phyloP scores from a whole-genome alignment of 164 flowering plant species.

The Hamamelis virginiana region DNA sequence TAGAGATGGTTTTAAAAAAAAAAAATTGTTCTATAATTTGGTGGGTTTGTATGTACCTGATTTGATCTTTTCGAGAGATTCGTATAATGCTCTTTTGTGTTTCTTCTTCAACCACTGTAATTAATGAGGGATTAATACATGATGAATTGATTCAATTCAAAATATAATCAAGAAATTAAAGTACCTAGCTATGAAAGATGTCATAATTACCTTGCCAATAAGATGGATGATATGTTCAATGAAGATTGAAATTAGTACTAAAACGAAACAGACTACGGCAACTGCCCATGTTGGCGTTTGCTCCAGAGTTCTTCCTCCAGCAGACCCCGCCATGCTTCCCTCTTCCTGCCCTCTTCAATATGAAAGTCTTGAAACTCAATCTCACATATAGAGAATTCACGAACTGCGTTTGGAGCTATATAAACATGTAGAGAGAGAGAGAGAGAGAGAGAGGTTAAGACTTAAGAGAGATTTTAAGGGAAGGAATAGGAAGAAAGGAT shows the following conservation, averaged over 20 bases:
- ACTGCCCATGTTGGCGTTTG: conserved; percentile 87
- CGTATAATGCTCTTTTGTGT: conserved; percentile 52
- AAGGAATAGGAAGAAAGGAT: background rate
- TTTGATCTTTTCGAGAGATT: conserved; percentile 66
- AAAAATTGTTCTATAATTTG: too few species aligned
- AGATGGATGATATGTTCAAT: conserved; percentile 67
- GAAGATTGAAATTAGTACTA: conserved; percentile 55
- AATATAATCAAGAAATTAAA: too few species aligned
- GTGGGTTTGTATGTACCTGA: conserved; percentile 33
- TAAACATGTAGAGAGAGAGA: background rate
- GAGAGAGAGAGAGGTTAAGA: background rate
- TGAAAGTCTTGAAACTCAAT: too few species aligned
- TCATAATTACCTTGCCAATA: conserved; percentile 45
- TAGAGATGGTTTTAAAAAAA: too few species aligned
- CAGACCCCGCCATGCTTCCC: conserved; percentile 31
- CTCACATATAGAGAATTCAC: too few species aligned
- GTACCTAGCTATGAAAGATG: too few species aligned
- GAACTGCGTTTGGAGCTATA: too few species aligned
- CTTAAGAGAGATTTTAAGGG: too few species aligned
- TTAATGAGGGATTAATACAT: background rate
- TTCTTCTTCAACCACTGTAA: conserved; percentile 58
- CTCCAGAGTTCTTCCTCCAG: conserved; percentile 50
- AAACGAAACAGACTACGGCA: conserved; percentile 60
- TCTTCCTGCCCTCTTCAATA: background rate
- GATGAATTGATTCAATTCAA: background rate